Conservation (phyloP, 306 rosid species). For the Rosa lucieae region DNA sequence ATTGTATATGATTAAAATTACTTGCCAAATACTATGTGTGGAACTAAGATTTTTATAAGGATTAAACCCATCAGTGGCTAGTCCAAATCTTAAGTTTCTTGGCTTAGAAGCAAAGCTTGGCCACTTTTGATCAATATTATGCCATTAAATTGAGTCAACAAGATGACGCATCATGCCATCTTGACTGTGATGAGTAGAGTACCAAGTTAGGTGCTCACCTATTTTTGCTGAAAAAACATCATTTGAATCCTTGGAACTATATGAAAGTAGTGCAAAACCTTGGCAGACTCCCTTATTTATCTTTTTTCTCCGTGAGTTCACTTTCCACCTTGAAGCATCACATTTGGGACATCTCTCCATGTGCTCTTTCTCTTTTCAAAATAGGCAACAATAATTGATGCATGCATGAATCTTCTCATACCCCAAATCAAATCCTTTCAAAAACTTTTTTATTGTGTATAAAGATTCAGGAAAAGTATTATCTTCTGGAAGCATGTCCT, state of each 20-base stretch:
- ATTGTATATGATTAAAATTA: background rate
- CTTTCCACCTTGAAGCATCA: background rate
- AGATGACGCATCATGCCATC: background rate
- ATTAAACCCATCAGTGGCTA: background rate
- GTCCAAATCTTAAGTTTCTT: background rate
- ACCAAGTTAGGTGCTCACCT: background rate
- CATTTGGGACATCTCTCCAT: background rate
- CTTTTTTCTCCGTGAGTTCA: background rate
- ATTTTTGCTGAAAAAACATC: background rate
- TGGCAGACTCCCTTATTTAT: background rate
- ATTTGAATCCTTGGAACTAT: background rate
- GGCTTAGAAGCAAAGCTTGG: background rate
- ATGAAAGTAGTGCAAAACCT: background rate
- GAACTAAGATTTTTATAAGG: background rate
- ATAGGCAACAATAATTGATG: background rate
- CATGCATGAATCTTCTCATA: slow-evolving; percentile 9
- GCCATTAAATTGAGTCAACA: background rate
- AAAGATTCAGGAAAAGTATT: background rate
- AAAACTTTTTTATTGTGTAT: background rate
- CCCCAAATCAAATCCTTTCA: background rate
- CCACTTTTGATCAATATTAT: background rate
- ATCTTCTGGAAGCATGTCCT: background rate
- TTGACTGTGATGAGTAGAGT: background rate
- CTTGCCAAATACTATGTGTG: background rate
- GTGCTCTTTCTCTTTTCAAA: background rate